Evolutionary conservation across 2,329 filamentous ascomycete species (phyloP).

Genomic region (Colletotrichum spaethianum): DNA sequence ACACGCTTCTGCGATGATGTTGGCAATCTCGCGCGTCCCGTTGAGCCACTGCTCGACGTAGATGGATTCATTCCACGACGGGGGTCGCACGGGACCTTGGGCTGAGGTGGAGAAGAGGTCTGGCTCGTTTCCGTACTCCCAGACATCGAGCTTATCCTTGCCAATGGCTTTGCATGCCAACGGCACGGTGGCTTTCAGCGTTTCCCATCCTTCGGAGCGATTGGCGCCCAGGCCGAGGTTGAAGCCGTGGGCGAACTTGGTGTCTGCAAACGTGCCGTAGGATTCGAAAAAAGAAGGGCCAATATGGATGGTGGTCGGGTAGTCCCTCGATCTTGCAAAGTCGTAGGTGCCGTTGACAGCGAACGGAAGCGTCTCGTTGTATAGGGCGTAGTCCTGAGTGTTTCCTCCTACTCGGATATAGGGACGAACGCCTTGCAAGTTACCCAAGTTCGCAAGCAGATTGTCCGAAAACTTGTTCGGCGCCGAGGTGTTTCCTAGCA

Average conservation of each 20-base stretch:
- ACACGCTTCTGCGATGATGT: conserved; percentile 62
- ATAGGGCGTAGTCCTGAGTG: conserved; percentile 76
- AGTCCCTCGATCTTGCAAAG: conserved; percentile 66
- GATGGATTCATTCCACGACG: conserved; percentile 65
- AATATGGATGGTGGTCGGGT: conserved; percentile 72
- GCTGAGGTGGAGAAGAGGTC: conserved; percentile 69
- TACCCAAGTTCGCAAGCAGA: conserved; percentile 69
- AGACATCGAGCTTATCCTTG: conserved; percentile 65
- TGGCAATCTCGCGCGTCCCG: conserved; percentile 65
- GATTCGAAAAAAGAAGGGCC: conserved; percentile 75
- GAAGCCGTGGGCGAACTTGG: conserved; percentile 74
- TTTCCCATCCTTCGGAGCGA: conserved; percentile 63
- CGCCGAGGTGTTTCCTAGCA: conserved; percentile 62
- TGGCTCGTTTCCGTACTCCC: conserved; percentile 77
- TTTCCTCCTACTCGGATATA: conserved; percentile 77
- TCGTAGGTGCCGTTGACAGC: conserved; percentile 68
- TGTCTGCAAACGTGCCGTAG: conserved; percentile 68
- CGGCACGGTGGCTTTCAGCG: conserved; percentile 66
- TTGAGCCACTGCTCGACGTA: conserved; percentile 73
- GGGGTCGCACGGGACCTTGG: conserved; percentile 66
- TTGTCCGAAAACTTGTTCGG: conserved; percentile 75
- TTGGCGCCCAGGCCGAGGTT: conserved; percentile 69
- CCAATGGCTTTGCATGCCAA: conserved; percentile 70
- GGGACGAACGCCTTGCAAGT: conserved; percentile 69
- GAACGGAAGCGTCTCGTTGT: conserved; percentile 64